Conservation (phyloP, 2,329 filamentous ascomycete species). For the Fusarium tuaranense region DNA sequence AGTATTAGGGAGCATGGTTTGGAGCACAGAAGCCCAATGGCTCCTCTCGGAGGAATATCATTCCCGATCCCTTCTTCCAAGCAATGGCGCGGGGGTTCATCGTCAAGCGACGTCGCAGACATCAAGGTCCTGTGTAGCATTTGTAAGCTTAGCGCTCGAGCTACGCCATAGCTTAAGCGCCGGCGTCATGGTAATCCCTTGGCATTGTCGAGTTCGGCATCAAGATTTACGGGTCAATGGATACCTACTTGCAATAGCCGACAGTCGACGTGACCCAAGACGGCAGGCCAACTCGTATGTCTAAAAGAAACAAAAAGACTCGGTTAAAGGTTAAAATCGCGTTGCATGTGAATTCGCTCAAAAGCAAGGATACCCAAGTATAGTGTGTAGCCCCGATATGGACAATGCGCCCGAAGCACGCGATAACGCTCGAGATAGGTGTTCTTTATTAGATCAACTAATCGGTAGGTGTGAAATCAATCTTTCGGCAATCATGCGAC, state of each 20-base stretch:
- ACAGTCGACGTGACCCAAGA: neutral
- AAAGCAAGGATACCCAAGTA: neutral
- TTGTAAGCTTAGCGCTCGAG: neutral
- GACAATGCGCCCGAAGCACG: slow-evolving; percentile 1
- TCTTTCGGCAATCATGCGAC: slow-evolving; percentile 8
- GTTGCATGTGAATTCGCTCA: neutral
- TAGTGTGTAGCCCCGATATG: neutral
- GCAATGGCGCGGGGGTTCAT: neutral
- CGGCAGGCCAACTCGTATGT: neutral
- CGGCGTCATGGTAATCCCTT: neutral
- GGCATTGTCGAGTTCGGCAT: neutral
- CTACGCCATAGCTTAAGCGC: neutral
- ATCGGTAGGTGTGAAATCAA: neutral
- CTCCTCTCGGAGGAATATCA: neutral
- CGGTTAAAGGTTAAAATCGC: neutral
- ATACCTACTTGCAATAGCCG: neutral
- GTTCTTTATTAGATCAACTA: neutral
- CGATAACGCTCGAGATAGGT: neutral
- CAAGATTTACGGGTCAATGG: neutral
- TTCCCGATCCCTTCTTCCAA: neutral
- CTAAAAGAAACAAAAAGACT: neutral
- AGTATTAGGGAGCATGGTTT: neutral
- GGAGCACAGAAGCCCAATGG: neutral
- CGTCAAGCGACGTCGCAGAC: neutral
- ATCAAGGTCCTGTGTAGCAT: neutral